Percentiles rank a stretch among this genome's conserved stretches.
phyloP scores from a whole-genome alignment of 2,329 filamentous ascomycete genomes.

The Aspergillus sp. region DNA sequence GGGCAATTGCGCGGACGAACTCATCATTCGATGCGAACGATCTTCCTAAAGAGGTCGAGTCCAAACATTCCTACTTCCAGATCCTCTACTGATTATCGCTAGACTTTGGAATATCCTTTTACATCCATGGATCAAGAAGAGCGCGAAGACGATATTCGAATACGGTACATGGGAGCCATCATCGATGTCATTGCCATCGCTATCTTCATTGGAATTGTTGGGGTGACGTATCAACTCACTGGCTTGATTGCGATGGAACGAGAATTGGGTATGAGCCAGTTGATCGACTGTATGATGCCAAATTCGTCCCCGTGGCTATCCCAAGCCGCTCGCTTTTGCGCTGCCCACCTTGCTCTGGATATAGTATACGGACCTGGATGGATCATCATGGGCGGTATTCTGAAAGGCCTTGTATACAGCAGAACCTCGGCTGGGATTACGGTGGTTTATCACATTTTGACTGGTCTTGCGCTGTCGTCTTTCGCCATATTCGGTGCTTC shows the following conservation, averaged over 20 bases:
- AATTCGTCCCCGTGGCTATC: conserved; percentile 74
- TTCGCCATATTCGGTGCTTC: conserved; percentile 80
- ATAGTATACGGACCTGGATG: conserved; percentile 80
- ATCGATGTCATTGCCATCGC: conserved; percentile 77
- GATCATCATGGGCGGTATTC: conserved; percentile 73
- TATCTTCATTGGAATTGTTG: conserved; percentile 79
- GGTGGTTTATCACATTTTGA: conserved; percentile 73
- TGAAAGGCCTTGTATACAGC: conserved; percentile 66
- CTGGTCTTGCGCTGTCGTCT: conserved; percentile 77
- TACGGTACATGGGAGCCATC: conserved; percentile 72
- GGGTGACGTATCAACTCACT: conserved; percentile 83
- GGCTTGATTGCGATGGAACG: conserved; percentile 85
- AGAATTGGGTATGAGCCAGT: conserved; percentile 82
- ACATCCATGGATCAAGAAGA: conserved; percentile 73
- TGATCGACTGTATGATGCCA: conserved; percentile 91
- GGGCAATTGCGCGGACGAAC: conserved; percentile 66
- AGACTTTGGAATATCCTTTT: conserved; percentile 71
- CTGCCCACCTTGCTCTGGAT: conserved; percentile 80
- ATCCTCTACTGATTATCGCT: conserved; percentile 5
- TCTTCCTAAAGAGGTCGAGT: conserved; percentile 45
- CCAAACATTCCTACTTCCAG: background rate
- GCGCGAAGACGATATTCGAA: conserved; percentile 67
- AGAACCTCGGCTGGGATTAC: conserved; percentile 68
- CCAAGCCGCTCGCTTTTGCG: conserved; percentile 75
- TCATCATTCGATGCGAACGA: conserved; percentile 44